phyloP scores from a whole-genome alignment of 805 yeast genomes.

The Candida wancherniae region DNA sequence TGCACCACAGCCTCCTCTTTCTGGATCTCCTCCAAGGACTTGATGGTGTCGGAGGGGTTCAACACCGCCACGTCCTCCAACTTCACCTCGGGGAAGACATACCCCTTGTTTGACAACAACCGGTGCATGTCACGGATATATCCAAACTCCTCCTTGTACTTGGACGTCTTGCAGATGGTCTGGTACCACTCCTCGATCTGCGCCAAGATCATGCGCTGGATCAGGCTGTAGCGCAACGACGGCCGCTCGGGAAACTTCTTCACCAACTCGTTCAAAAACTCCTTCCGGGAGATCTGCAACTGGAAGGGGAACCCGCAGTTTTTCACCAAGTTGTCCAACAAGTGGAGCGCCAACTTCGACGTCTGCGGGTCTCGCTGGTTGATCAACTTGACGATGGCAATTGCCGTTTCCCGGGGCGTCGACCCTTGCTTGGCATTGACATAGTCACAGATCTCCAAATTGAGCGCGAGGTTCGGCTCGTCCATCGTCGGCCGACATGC shows the following conservation, averaged over 20 bases:
- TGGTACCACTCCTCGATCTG: slow-evolving; percentile 97
- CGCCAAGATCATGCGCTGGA: slow-evolving; percentile 80
- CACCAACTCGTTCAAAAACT: slow-evolving; percentile 88
- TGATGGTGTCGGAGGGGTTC: slow-evolving; percentile 81
- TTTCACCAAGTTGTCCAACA: slow-evolving; percentile 87
- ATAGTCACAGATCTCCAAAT: slow-evolving; percentile 88
- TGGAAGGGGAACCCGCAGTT: slow-evolving; percentile 98
- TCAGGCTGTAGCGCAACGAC: slow-evolving; percentile 74
- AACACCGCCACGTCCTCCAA: slow-evolving; percentile 89
- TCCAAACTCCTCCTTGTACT: slow-evolving; percentile 87
- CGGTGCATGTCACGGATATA: slow-evolving; percentile 96
- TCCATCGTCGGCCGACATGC: slow-evolving; percentile 79
- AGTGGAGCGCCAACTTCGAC: slow-evolving; percentile 73
- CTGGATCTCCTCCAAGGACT: slow-evolving; percentile 85
- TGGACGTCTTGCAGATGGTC: slow-evolving; percentile 84
- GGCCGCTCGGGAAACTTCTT: slow-evolving; percentile 93
- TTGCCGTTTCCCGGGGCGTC: slow-evolving; percentile 88
- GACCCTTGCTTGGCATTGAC: slow-evolving; percentile 90
- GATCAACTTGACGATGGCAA: slow-evolving; percentile 74
- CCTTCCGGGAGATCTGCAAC: slow-evolving; percentile 89
- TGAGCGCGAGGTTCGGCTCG: slow-evolving; percentile 86
- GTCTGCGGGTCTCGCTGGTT: slow-evolving; percentile 82
- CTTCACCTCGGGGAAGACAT: slow-evolving; percentile 86
- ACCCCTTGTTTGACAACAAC: slow-evolving; percentile 82
- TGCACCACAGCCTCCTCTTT: slow-evolving; percentile 91